Evolutionary conservation across 1,284 basidiomycete species (phyloP).

Genomic region (Tranzscheliella williamsii): DNA sequence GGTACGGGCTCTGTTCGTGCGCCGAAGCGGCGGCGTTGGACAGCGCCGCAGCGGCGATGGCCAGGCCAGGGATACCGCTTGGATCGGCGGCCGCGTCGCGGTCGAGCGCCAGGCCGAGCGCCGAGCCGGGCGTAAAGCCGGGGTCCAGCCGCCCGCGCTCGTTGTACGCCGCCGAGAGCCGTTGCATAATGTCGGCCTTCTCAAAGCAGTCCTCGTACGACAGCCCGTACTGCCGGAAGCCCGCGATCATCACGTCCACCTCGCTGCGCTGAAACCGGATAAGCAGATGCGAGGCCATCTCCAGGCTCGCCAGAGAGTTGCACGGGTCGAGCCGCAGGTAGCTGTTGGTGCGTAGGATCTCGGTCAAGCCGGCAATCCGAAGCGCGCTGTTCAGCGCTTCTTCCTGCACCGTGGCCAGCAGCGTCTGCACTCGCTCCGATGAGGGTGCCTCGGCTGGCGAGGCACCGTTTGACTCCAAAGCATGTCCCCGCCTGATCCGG

Average conservation of each 20-base stretch:
- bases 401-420: slow-evolving; percentile 62
- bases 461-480: slow-evolving; percentile 47
- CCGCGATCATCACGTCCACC: slow-evolving; percentile 77
- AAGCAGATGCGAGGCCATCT: slow-evolving; percentile 30
- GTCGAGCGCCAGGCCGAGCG: slow-evolving; percentile 24
- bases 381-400: slow-evolving; percentile 82
- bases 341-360: slow-evolving; percentile 56
- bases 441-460: slow-evolving; percentile 62
- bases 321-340: slow-evolving; percentile 50
- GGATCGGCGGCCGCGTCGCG: slow-evolving; percentile 10
- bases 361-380: slow-evolving; percentile 79
- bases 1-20: not conserved
- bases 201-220: slow-evolving; percentile 76
- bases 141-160: slow-evolving; percentile 21
- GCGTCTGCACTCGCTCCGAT: slow-evolving; percentile 35
- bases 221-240: slow-evolving; percentile 77
- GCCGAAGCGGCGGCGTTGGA: slow-evolving; percentile 28
- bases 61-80: slow-evolving; percentile 23
- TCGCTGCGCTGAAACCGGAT: slow-evolving; percentile 64
- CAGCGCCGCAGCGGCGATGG: slow-evolving; percentile 33
- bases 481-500: slow-evolving; percentile 7
- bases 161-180: slow-evolving; percentile 20
- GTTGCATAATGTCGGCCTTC: slow-evolving; percentile 68
- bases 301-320: slow-evolving; percentile 27
- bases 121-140: slow-evolving; percentile 24